Evolutionary conservation across 345 rosid genomes (phyloP).

Genomic region (Corchorus capsularis): DNA sequence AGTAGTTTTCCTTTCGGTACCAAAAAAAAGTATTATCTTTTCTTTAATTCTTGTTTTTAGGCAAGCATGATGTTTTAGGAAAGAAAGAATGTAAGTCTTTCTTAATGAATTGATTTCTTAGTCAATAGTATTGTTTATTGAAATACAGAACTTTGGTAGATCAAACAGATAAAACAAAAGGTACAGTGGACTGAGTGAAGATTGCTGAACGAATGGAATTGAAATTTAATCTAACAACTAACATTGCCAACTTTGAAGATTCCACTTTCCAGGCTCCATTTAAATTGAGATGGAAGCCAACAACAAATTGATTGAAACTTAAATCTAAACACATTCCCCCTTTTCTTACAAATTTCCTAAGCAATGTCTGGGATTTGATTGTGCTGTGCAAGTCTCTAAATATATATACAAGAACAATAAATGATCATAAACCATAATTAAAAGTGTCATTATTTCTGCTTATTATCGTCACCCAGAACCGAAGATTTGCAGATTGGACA

Average conservation of each 20-base stretch:
- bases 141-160: too few species aligned
- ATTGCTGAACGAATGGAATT: not conserved
- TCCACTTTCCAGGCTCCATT: too few species aligned
- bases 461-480: conserved; percentile 40
- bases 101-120: too few species aligned
- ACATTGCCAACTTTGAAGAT: too few species aligned
- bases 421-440: not conserved
- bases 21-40: too few species aligned
- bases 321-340: not conserved
- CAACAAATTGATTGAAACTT: not conserved
- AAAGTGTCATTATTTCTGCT: conserved; percentile 23
- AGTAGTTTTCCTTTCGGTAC: too few species aligned
- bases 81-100: too few species aligned
- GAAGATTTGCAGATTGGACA: conserved; percentile 91
- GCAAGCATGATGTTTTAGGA: too few species aligned
- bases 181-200: too few species aligned
- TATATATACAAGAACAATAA: conserved; percentile 29
- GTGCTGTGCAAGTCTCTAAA: conserved; percentile 9
- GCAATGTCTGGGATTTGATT: conserved; percentile 20
- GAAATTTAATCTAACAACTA: not conserved
- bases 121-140: too few species aligned
- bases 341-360: conserved; percentile 26
- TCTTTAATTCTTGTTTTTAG: too few species aligned
- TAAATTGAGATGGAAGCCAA: not conserved
- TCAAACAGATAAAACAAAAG: too few species aligned